phyloP scores from a whole-genome alignment of 768 basidiomycete species.

The Calocybe indica region DNA sequence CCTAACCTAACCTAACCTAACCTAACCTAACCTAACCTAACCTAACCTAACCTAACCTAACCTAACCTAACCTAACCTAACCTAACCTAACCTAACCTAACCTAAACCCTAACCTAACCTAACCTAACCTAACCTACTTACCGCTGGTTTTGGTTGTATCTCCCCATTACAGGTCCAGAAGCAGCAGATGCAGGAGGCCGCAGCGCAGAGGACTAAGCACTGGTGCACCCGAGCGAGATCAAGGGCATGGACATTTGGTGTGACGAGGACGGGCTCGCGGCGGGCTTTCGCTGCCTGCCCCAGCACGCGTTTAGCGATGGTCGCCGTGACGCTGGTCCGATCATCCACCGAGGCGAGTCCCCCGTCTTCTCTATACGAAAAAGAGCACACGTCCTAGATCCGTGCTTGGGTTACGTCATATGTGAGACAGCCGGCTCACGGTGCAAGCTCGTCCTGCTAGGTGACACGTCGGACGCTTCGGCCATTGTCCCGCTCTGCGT shows the following conservation, averaged over 20 bases:
- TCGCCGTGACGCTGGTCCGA: slow-evolving; percentile 68
- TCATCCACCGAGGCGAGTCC: slow-evolving; percentile 66
- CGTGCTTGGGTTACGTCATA: slow-evolving; percentile 77
- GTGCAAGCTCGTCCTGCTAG: slow-evolving; percentile 70
- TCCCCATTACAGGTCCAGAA: slow-evolving; percentile 17
- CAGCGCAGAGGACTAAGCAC: too few relatives aligned
- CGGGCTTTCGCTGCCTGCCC: slow-evolving; percentile 34
- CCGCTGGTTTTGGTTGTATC: too few relatives aligned
- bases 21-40: too few relatives aligned
- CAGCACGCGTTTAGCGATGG: slow-evolving; percentile 36
- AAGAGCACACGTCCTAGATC: slow-evolving; percentile 36
- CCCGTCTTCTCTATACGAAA: background rate
- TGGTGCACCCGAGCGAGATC: slow-evolving; percentile 59
- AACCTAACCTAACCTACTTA: too few relatives aligned
- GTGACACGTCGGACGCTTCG: slow-evolving; percentile 69
- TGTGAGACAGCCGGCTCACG: slow-evolving; percentile 42
- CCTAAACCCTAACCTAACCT: too few relatives aligned
- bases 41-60: too few relatives aligned
- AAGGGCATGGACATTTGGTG: slow-evolving; percentile 55
- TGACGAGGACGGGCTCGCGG: slow-evolving; percentile 62
- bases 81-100: too few relatives aligned
- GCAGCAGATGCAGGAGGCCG: too few relatives aligned
- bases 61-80: too few relatives aligned
- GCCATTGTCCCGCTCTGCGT: slow-evolving; percentile 52
- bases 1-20: too few relatives aligned